These are phyloP conservation scores for Pleurotus tuoliensis DNA, from an alignment of 768 basidiomycete genomes.

Conservation along the genomic window DNA sequence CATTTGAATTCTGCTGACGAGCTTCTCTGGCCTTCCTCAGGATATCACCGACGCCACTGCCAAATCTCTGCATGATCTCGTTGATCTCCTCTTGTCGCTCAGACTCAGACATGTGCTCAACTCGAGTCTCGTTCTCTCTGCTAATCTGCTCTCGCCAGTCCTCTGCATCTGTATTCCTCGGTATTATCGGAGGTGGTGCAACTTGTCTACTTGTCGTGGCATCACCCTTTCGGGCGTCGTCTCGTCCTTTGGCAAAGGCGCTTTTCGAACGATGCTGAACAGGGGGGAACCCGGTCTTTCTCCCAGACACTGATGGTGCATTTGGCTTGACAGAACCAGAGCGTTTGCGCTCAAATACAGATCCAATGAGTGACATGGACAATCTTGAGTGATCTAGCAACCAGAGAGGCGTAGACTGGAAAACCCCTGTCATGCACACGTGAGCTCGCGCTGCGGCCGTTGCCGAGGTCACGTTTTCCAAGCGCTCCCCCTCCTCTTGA, in stretches of 20 bases:
- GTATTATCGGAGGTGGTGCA: constrained; percentile 16
- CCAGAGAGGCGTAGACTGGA: too few relatives aligned
- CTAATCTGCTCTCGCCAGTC: constrained; percentile 57
- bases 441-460: too few relatives aligned
- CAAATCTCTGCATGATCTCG: constrained; percentile 72
- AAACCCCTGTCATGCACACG: too few relatives aligned
- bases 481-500: too few relatives aligned
- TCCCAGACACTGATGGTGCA: constrained; percentile 22
- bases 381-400: too few relatives aligned
- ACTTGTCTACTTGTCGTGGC: constrained; percentile 19
- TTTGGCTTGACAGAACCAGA: constrained; percentile 15
- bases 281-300: constrained; percentile 54
- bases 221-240: constrained; percentile 27
- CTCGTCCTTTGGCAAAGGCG: constrained; percentile 50
- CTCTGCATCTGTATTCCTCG: constrained; percentile 16
- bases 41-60: constrained; percentile 58
- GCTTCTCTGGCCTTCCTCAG: constrained; percentile 51
- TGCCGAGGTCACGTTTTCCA: too few relatives aligned
- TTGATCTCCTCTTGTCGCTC: constrained; percentile 63
- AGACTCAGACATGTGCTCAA: constrained; percentile 66
- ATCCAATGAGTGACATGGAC: constrained; percentile 29
- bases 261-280: constrained; percentile 65
- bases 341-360: constrained; percentile 45
- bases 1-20: constrained; percentile 26
- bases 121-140: constrained; percentile 58